Percentiles rank a stretch among this genome's conserved stretches.
Evolutionary conservation across 2,329 filamentous ascomycete genomes (phyloP).

Genomic region (Pseudogymnoascus sp.): DNA sequence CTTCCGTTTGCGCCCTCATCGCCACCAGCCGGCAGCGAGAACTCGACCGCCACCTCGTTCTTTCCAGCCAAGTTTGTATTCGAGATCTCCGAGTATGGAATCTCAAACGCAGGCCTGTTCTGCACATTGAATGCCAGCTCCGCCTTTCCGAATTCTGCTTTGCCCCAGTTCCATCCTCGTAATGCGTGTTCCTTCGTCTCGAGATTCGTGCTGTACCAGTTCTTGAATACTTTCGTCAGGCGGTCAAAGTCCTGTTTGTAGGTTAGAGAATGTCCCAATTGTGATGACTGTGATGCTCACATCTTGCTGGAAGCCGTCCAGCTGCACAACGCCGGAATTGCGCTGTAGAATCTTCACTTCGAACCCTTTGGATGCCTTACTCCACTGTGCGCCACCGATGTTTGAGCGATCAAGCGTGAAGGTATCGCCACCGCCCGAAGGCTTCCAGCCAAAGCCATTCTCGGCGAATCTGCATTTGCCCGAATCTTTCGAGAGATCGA

Average conservation of each 20-base stretch:
- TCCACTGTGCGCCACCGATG: conserved; percentile 87
- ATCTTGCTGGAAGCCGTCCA: conserved; percentile 91
- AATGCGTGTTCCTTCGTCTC: conserved; percentile 91
- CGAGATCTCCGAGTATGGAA: conserved; percentile 93
- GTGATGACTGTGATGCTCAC: conserved; percentile 32
- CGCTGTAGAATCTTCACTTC: conserved; percentile 88
- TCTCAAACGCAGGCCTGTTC: conserved; percentile 91
- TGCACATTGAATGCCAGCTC: conserved; percentile 96
- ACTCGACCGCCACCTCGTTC: conserved; percentile 95
- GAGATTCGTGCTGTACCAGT: conserved; percentile 91
- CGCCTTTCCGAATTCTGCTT: conserved; percentile 90
- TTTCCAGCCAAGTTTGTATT: conserved; percentile 97
- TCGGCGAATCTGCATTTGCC: conserved; percentile 95
- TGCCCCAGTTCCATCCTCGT: conserved; percentile 98
- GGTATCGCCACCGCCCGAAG: conserved; percentile 75
- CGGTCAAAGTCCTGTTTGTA: conserved; percentile 70
- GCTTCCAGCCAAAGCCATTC: conserved; percentile 92
- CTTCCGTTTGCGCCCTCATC: conserved; percentile 67
- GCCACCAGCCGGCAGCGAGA: conserved; percentile 66
- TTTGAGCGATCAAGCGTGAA: conserved; percentile 87
- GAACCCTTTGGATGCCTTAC: conserved; percentile 81
- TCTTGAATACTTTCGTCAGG: conserved; percentile 86
- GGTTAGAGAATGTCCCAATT: conserved; percentile 14
- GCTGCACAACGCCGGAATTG: conserved; percentile 77
- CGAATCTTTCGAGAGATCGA: conserved; percentile 86